A percentile compares a stretch with the other conserved stretches of the same genome.
Evolutionary conservation across 106 monocot genomes (phyloP).

Genomic region (Apostasia ramifera): DNA sequence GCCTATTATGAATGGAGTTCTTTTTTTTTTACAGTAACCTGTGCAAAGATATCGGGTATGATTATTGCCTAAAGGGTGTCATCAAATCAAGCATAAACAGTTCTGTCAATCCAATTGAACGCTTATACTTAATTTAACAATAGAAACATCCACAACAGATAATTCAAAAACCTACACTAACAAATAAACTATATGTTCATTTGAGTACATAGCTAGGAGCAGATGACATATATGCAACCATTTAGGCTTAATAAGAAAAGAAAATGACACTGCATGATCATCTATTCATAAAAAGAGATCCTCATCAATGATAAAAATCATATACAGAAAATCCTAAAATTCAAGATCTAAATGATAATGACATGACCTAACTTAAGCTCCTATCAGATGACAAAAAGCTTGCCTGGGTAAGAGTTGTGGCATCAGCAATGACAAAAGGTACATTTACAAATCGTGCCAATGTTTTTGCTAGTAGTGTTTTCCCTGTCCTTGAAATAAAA

Average conservation of each 20-base stretch:
- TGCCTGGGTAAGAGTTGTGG: slow-evolving; percentile 81
- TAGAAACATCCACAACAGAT: neutral
- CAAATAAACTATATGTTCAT: neutral
- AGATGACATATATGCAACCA: neutral
- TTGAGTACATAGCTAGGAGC: neutral
- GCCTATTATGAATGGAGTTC: too few relatives aligned
- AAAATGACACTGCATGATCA: neutral
- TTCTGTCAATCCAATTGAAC: too few relatives aligned
- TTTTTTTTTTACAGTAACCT: too few relatives aligned
- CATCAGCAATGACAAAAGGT: slow-evolving; percentile 89
- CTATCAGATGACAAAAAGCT: slow-evolving; percentile 5
- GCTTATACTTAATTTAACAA: neutral
- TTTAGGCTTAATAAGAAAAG: neutral
- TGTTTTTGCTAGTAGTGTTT: slow-evolving; percentile 79
- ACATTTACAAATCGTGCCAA: slow-evolving; percentile 81
- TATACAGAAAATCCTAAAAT: neutral
- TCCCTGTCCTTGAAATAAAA: slow-evolving; percentile 69
- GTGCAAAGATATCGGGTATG: too few relatives aligned
- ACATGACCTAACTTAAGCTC: neutral
- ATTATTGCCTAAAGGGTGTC: too few relatives aligned
- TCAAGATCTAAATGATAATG: neutral
- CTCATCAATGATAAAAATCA: neutral
- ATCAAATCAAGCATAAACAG: too few relatives aligned
- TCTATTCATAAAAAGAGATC: neutral
- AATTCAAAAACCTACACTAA: neutral